These are phyloP conservation scores for Suillus placidus DNA, from an alignment of 768 basidiomycete genomes.

Conservation along the genomic window DNA sequence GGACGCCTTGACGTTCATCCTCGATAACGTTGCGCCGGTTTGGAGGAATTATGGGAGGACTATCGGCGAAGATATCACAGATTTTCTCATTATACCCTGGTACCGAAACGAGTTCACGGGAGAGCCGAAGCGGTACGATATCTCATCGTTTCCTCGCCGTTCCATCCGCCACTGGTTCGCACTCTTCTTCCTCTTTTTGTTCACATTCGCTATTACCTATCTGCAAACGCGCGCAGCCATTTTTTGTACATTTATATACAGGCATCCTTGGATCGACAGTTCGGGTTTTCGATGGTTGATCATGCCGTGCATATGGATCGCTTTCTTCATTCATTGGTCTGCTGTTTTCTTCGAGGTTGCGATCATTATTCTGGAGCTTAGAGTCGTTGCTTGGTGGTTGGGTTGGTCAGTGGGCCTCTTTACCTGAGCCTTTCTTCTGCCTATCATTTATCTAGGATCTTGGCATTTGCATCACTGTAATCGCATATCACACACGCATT, in stretches of 20 bases:
- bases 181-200: slow-evolving; percentile 52
- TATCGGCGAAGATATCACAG: slow-evolving; percentile 79
- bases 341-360: slow-evolving; percentile 62
- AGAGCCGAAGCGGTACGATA: slow-evolving; percentile 66
- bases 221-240: slow-evolving; percentile 63
- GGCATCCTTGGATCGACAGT: slow-evolving; percentile 59
- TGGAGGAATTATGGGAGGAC: slow-evolving; percentile 82
- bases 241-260: slow-evolving; percentile 54
- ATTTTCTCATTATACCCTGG: slow-evolving; percentile 80
- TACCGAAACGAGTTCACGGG: slow-evolving; percentile 87
- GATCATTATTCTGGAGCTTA: slow-evolving; percentile 59
- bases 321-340: slow-evolving; percentile 67
- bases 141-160: slow-evolving; percentile 59
- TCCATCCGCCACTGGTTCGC: slow-evolving; percentile 72
- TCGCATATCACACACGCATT: slow-evolving; percentile 11
- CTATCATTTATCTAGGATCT: slow-evolving; percentile 14
- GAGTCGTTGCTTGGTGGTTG: slow-evolving; percentile 71
- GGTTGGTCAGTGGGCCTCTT: slow-evolving; percentile 67
- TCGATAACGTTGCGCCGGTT: slow-evolving; percentile 77
- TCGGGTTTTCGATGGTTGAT: slow-evolving; percentile 64
- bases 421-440: slow-evolving; percentile 28
- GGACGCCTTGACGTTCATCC: slow-evolving; percentile 72
- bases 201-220: slow-evolving; percentile 49
- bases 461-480: slow-evolving; percentile 15
- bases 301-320: slow-evolving; percentile 65